Evolutionary conservation across 306 rosid genomes (phyloP), one percentile per base, ranked within the genome.

Genomic region (Fragaria iinumae): DNA sequence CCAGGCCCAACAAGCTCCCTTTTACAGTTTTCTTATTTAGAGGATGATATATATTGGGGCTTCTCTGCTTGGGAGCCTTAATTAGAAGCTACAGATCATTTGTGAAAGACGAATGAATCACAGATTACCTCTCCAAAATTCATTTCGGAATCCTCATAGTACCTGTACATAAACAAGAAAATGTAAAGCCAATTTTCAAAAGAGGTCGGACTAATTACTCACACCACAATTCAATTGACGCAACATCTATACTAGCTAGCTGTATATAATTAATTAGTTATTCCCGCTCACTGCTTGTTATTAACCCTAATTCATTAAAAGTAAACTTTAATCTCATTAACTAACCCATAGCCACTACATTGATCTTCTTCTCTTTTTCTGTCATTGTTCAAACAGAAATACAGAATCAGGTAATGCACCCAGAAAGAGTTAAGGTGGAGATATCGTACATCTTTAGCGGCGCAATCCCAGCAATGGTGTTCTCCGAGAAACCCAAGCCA

Each of bases 401-500:
- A 56, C 2, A n/a, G 23, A 21, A 21, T 7, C 60, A 53, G 60
- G 60, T 17, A 6, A 52, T n/a, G 29, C 34, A 4, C 36, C 7
- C 38, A 11, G 29, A 59, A 27, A 12, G 38, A 59, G 12, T 4
- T 25, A 17, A 25, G 38, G 14, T 1, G 32, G 18, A 25, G 38
- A 25, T 25, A 23, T 9, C 80, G 0, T 82, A 85, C 86, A 18
- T 64, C 70, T 82, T 82, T 14, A 69, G 10, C 1, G 83, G 84
- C 11, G 86, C 84, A 73, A 85, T 47, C 16, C 86, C 86, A 69
- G 48, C 69, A 50, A 86, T 71, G 72, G 45, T 1, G 38, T 27
- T 62, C 86, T 85, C 88, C 34, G 73, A 71, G 76, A 68, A 76
- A 34, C 66, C 60, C 23, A 85, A 38, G 75, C 41, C 39, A 62